phyloP scores from a whole-genome alignment of 805 yeast genomes.

The Metschnikowia aberdeeniae region DNA sequence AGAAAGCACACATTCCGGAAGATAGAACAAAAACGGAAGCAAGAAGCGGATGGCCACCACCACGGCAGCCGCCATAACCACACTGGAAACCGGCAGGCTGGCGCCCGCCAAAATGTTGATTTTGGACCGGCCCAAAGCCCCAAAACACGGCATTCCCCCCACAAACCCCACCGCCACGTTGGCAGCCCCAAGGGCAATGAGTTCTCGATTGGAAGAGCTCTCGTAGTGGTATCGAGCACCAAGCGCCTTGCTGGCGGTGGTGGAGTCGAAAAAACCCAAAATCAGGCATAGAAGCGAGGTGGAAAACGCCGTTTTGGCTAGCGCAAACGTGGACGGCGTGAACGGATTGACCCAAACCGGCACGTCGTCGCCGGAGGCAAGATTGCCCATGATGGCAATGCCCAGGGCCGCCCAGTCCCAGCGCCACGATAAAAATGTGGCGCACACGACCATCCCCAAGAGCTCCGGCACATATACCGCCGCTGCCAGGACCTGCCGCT shows the following conservation, averaged over 20 bases:
- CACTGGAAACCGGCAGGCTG: conserved; percentile 35
- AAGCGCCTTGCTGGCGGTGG: conserved; percentile 32
- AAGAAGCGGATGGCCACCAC: conserved; percentile 23
- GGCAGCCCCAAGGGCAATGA: conserved; percentile 30
- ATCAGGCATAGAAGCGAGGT: conserved; percentile 32
- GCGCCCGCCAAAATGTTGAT: conserved; percentile 43
- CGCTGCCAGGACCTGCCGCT: conserved; percentile 13
- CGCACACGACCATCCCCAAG: conserved; percentile 27
- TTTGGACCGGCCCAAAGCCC: conserved; percentile 36
- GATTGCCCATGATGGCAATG: conserved; percentile 28
- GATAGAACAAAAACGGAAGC: conserved; percentile 23
- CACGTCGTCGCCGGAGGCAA: conserved; percentile 10
- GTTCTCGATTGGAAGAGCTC: conserved; percentile 31
- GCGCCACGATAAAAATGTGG: conserved; percentile 24
- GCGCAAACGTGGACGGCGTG: conserved; percentile 13
- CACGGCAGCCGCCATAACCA: conserved; percentile 30
- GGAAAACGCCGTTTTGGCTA: conserved; percentile 24
- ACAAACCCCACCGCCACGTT: conserved; percentile 26
- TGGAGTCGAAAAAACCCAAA: conserved; percentile 33
- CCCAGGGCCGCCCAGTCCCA: conserved; percentile 25
- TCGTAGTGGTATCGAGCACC: conserved; percentile 30
- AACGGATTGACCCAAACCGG: conserved; percentile 21
- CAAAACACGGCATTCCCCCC: conserved; percentile 34
- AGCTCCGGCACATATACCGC: conserved; percentile 32
- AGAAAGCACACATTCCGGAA: conserved; percentile 33